Base-by-base conservation (phyloP, 345 rosid species). In the Salix caprea region DNA sequence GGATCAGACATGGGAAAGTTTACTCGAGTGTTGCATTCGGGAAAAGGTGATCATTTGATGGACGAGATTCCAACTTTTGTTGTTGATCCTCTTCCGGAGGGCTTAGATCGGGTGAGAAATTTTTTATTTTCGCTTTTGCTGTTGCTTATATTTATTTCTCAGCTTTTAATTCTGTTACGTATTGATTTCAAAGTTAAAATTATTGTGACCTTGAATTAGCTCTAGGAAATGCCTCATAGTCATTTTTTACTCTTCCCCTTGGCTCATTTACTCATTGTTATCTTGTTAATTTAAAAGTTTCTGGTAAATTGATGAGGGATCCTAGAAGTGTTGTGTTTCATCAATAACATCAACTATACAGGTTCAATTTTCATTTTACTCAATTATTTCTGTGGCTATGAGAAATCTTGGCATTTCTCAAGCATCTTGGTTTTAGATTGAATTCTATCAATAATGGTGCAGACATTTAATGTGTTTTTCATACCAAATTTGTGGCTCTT, bases 1-100 rank as follows among this genome's bases (percentile, higher is more conserved):
- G 92, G 93, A 60, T 96, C 98, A 0, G 97, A 91, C 67, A 93
- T 96, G 97, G 99, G 99, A 16, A 93, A 94, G 76, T 96, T 96
- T 71, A 93, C 98, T 2, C 90, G 99, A 26, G 81, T 96, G 77
- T 85, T 96, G 88, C 98, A 96, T 82, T 96, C 99, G 0, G 98
- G 99, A 69, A 87, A 71, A 69, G 82, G 95, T 7, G 99, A 96
- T 80, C 87, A 88, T 81, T 88, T 96, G 87, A 90, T 96, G 97
- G 90, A 86, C 68, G 99, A 96, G 86, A 93, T 96, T 65, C 99
- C 99, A 16, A 91, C 97, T 0, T 77, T 93, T 76, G 85, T 96
- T 9, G 97, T 96, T 70, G 91, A 96, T 87, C 98, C 99, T 83
- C 99, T 96, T 81, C 94, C 96, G 3, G 88, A 87, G 32, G 99